Evolutionary conservation across 1,284 basidiomycete genomes (phyloP).

Genomic region (Boletus smithii): DNA sequence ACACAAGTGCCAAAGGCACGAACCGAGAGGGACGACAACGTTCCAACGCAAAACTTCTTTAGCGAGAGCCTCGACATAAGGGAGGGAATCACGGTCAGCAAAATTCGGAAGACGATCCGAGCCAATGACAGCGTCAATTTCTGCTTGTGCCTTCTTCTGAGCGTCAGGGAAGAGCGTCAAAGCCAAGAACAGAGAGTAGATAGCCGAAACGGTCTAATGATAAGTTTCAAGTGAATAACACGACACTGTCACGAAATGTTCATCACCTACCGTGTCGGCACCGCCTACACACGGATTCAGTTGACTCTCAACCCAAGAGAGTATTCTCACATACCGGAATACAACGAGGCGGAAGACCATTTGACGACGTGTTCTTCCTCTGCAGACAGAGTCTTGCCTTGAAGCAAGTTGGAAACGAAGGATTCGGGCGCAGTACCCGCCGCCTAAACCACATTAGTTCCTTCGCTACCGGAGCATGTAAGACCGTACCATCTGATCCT

Average conservation of each 20-base stretch:
- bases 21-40: conserved; percentile 49
- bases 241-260: neutral
- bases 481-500: conserved; percentile 53
- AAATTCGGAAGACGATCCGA: conserved; percentile 58
- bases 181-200: conserved; percentile 38
- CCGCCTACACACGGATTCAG: conserved; percentile 32
- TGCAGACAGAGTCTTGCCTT: conserved; percentile 41
- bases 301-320: neutral
- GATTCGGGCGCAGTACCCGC: conserved; percentile 50
- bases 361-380: conserved; percentile 56
- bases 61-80: conserved; percentile 57
- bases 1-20: conserved; percentile 13
- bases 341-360: conserved; percentile 59
- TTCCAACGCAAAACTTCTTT: conserved; percentile 68
- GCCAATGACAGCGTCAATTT: conserved; percentile 63
- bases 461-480: neutral
- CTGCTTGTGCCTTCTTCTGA: conserved; percentile 49
- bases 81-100: conserved; percentile 53
- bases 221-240: conserved; percentile 28
- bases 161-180: conserved; percentile 40
- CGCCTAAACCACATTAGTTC: conserved; percentile 36
- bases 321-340: conserved; percentile 43
- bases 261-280: conserved; percentile 43
- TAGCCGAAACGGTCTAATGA: conserved; percentile 40
- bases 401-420: conserved; percentile 49